phyloP scores from a whole-genome alignment of 768 basidiomycete species.

The Trametes punicea region DNA sequence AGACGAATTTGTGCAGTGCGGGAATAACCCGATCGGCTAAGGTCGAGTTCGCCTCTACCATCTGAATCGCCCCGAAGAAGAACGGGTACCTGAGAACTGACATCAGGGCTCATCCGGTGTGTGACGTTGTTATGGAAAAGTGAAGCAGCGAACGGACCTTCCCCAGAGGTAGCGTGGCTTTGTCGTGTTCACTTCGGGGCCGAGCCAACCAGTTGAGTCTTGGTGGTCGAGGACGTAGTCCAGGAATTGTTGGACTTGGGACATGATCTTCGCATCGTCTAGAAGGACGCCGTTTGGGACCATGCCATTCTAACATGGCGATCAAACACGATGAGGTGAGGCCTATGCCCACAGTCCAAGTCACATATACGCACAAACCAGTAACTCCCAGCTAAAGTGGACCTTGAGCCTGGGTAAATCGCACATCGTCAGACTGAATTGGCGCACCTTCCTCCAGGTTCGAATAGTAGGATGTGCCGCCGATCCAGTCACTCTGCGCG shows the following conservation, averaged over 20 bases:
- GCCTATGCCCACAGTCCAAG: neutral
- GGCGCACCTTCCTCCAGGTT: conserved; percentile 35
- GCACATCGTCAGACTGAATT: neutral
- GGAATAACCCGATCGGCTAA: conserved; percentile 44
- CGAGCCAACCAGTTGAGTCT: conserved; percentile 53
- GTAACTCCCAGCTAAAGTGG: conserved; percentile 47
- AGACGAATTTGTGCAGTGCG: conserved; percentile 51
- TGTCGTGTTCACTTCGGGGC: conserved; percentile 50
- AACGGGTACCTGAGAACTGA: conserved; percentile 43
- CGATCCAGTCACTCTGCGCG: conserved; percentile 34
- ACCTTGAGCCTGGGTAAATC: neutral
- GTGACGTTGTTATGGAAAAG: neutral
- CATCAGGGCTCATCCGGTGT: neutral
- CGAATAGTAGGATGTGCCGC: conserved; percentile 34
- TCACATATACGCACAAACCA: conserved; percentile 45
- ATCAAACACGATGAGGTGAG: no score
- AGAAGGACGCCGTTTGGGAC: conserved; percentile 49
- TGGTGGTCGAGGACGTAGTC: conserved; percentile 50
- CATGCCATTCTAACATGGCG: conserved; percentile 43
- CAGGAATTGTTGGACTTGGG: conserved; percentile 46
- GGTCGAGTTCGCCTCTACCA: conserved; percentile 45
- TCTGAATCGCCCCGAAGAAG: conserved; percentile 57
- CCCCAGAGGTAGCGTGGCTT: conserved; percentile 57
- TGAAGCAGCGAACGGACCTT: conserved; percentile 29
- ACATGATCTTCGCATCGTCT: conserved; percentile 43